These are phyloP conservation scores for Alternaria ethzedia DNA, from an alignment of 2,329 filamentous ascomycete genomes.

Conservation along the genomic window DNA sequence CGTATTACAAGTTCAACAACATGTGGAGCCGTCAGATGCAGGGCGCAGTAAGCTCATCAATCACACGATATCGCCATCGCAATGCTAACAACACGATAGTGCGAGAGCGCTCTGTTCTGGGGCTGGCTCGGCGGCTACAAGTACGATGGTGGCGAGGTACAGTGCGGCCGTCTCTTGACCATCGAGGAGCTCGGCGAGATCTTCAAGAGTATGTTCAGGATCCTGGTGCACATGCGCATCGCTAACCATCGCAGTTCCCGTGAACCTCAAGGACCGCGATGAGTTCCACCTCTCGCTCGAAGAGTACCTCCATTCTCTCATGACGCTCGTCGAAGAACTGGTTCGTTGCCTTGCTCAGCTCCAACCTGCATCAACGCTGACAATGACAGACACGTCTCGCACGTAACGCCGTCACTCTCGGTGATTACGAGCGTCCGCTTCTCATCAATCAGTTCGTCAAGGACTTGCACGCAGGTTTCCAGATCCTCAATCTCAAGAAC, in stretches of 20 bases:
- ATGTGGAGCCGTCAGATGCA: constrained; percentile 87
- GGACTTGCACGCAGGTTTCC: constrained; percentile 93
- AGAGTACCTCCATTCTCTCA: constrained; percentile 91
- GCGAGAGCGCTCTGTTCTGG: constrained; percentile 64
- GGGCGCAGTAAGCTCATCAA: constrained; percentile 65
- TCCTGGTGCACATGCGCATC: not conserved
- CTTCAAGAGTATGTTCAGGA: constrained; percentile 67
- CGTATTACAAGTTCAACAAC: constrained; percentile 97
- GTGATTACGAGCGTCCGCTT: constrained; percentile 84
- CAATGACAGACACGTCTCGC: constrained; percentile 73
- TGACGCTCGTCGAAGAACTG: constrained; percentile 87
- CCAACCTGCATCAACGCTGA: constrained; percentile 2
- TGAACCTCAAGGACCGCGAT: constrained; percentile 88
- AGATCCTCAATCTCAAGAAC: constrained; percentile 97
- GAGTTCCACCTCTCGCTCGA: constrained; percentile 96
- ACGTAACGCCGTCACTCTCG: constrained; percentile 91
- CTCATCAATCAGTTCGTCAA: constrained; percentile 93
- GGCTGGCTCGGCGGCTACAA: constrained; percentile 82
- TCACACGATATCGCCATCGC: not conserved
- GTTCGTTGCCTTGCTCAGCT: constrained; percentile 43
- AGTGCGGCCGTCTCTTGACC: constrained; percentile 73
- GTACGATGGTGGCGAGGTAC: constrained; percentile 58
- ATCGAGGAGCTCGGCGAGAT: constrained; percentile 85
- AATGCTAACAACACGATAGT: constrained; percentile 46
- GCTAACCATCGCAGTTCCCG: constrained; percentile 67